phyloP scores from a whole-genome alignment of 1,284 basidiomycete genomes.

The Microbotryum silenes-acaulis region DNA sequence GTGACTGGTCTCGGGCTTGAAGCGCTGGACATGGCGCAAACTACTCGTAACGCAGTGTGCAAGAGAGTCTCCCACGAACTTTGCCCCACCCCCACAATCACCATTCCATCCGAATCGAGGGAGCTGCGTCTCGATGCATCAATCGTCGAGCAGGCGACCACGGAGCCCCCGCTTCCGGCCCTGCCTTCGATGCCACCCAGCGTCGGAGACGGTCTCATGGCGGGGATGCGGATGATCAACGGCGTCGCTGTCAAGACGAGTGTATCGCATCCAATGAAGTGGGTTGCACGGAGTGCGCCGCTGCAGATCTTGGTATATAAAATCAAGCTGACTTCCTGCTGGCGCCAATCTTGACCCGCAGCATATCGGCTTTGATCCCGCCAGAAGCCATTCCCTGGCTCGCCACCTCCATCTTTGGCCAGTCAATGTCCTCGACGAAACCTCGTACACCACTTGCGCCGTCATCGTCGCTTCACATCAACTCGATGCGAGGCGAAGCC shows the following conservation, averaged over 20 bases:
- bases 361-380: constrained; percentile 33
- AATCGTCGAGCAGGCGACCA: constrained; percentile 4
- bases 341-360: neutral
- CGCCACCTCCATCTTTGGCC: neutral
- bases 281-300: neutral
- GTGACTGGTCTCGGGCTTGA: too few species aligned
- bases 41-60: too few species aligned
- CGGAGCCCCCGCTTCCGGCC: neutral
- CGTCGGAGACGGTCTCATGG: constrained; percentile 4
- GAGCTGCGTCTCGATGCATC: neutral
- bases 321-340: neutral
- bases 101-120: constrained; percentile 5
- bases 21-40: too few species aligned
- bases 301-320: too few species aligned
- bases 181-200: neutral
- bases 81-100: neutral
- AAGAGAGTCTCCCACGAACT: too few species aligned
- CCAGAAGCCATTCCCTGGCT: constrained; percentile 26
- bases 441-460: too few species aligned
- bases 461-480: neutral
- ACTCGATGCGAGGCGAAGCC: neutral
- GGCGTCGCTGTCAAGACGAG: constrained; percentile 33
- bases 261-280: constrained; percentile 34
- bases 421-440: neutral
- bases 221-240: constrained; percentile 24